These are phyloP conservation scores for Suaeda aralocaspica DNA, from an alignment of 148 eudicot species.

Conservation along the genomic window DNA sequence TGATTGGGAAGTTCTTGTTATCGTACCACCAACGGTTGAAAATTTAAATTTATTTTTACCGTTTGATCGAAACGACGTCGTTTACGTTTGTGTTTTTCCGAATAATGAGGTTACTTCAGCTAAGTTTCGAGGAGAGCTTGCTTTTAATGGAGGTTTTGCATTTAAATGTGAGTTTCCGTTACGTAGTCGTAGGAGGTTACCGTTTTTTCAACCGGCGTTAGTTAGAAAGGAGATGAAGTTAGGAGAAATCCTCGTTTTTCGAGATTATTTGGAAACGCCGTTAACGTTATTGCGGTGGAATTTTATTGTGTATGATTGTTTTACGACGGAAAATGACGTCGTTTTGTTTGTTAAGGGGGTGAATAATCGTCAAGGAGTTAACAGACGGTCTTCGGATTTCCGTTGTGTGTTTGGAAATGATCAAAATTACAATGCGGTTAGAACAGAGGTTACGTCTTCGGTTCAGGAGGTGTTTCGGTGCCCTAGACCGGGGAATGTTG, in stretches of 20 bases:
- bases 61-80: not conserved
- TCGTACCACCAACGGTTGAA: slow-evolving; percentile 37
- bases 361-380: slow-evolving; percentile 49
- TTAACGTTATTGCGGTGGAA: slow-evolving; percentile 43
- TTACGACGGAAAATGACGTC: slow-evolving; percentile 53
- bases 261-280: not conserved
- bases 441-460: slow-evolving; percentile 43
- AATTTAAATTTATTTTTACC: not conserved
- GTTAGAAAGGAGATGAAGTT: slow-evolving; percentile 7
- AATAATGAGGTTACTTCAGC: slow-evolving; percentile 39
- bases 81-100: slow-evolving; percentile 37
- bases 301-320: slow-evolving; percentile 45
- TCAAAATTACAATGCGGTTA: slow-evolving; percentile 21
- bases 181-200: slow-evolving; percentile 37
- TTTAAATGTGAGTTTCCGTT: slow-evolving; percentile 48
- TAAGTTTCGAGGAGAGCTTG: slow-evolving; percentile 29
- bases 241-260: not conserved
- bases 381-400: slow-evolving; percentile 39
- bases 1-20: slow-evolving; percentile 50
- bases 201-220: slow-evolving; percentile 40
- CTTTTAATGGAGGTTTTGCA: slow-evolving; percentile 27
- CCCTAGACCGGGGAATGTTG: slow-evolving; percentile 31
- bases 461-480: slow-evolving; percentile 70
- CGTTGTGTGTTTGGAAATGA: slow-evolving; percentile 52
- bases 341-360: slow-evolving; percentile 59